Evolutionary conservation across 176 grass and related monocot species (phyloP).

Genomic region (Cocos nucifera): DNA sequence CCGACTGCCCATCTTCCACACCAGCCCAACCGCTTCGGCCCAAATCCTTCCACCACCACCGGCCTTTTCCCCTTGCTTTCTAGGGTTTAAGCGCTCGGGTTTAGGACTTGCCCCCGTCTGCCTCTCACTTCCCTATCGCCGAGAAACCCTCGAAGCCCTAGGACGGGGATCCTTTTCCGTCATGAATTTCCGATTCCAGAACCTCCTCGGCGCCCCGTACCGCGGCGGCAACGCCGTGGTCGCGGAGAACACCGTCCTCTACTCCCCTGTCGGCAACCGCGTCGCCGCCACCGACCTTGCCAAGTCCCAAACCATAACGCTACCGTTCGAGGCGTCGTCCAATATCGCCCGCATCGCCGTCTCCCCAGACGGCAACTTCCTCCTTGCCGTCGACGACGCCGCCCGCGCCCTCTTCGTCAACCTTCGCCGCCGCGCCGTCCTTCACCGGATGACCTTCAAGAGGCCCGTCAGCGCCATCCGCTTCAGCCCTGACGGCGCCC

Average conservation of each 20-base stretch:
- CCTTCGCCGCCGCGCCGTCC: conserved; percentile 52
- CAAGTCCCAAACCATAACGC: conserved; percentile 52
- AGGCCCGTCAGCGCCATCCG: conserved; percentile 34
- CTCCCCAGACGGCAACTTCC: conserved; percentile 58
- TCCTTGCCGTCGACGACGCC: conserved; percentile 44
- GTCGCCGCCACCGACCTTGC: conserved; percentile 65
- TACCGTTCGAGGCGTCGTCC: conserved; percentile 80
- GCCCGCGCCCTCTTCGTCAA: conserved; percentile 63
- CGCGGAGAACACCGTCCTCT: conserved; percentile 55
- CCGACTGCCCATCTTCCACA: too few species aligned
- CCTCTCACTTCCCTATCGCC: too few species aligned
- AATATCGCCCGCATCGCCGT: conserved; percentile 55
- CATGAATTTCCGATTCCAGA: conserved; percentile 97
- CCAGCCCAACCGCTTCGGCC: too few species aligned
- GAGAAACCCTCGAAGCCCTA: too few species aligned
- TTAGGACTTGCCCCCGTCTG: too few species aligned
- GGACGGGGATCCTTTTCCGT: conserved; percentile 1
- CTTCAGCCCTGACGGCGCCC: conserved; percentile 66
- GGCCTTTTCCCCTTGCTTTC: too few species aligned
- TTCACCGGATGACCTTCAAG: conserved; percentile 83
- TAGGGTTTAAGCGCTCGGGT: too few species aligned
- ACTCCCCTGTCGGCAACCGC: conserved; percentile 73
- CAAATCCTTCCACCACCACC: too few species aligned
- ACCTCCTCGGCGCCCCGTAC: conserved; percentile 86
- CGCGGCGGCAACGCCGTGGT: conserved; percentile 85